Evolutionary conservation across 768 basidiomycete genomes (phyloP).

Genomic region (Boletus tylopilopsis): DNA sequence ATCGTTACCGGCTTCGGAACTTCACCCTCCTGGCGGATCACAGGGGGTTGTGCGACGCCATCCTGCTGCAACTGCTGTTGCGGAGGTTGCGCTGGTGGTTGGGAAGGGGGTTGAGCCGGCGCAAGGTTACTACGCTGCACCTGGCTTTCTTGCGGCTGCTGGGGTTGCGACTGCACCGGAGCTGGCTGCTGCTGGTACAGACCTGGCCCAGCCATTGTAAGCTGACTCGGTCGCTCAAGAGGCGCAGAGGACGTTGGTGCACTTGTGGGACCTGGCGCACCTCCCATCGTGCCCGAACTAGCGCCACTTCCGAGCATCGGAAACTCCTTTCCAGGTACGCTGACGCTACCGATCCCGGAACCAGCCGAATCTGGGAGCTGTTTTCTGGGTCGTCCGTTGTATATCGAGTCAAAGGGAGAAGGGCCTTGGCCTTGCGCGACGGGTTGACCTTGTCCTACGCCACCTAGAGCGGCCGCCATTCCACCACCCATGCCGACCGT

Average conservation of each 20-base stretch:
- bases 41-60: constrained; percentile 8
- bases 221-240: constrained; percentile 50
- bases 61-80: constrained; percentile 23
- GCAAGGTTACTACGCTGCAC: constrained; percentile 13
- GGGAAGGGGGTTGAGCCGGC: constrained; percentile 34
- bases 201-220: constrained; percentile 31
- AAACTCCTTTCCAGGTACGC: constrained; percentile 55
- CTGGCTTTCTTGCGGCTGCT: constrained; percentile 31
- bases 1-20: constrained; percentile 46
- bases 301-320: constrained; percentile 50
- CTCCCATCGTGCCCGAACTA: constrained; percentile 31
- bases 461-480: constrained; percentile 10
- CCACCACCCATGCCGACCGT: constrained; percentile 11
- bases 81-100: constrained; percentile 14
- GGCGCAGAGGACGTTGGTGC: constrained; percentile 45
- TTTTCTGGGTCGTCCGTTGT: constrained; percentile 80
- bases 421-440: constrained; percentile 21
- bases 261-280: constrained; percentile 50
- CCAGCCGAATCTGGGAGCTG: constrained; percentile 61
- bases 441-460: constrained; percentile 16
- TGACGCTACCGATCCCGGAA: constrained; percentile 40
- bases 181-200: constrained; percentile 38
- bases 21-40: constrained; percentile 16
- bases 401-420: constrained; percentile 68
- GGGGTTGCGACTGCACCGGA: constrained; percentile 24